Percentiles rank a stretch among this genome's conserved stretches.
Conservation (phyloP, 176 grass and related monocot genomes). For the Puya raimondii region DNA sequence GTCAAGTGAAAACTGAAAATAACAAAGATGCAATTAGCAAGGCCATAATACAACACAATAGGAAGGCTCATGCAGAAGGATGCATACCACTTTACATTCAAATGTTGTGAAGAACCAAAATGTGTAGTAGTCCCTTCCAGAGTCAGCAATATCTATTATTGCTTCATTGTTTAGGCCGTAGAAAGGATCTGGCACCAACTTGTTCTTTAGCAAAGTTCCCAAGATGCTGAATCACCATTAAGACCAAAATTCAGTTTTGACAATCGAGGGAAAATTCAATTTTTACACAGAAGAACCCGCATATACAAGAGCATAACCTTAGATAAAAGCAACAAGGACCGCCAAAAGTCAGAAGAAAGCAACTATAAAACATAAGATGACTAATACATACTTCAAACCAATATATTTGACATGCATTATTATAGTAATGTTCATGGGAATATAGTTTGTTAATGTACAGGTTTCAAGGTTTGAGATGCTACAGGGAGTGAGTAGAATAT, state of each 20-base stretch:
- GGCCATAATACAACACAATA: background rate
- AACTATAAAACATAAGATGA: background rate
- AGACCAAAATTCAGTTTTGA: conserved; percentile 8
- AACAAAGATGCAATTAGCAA: no score
- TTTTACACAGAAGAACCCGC: background rate
- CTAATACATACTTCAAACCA: background rate
- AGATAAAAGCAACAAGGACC: no score
- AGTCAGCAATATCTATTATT: conserved; percentile 83
- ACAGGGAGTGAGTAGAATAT: no score
- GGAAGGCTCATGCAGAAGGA: background rate
- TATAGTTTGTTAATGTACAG: no score
- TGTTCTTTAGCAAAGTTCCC: conserved; percentile 79
- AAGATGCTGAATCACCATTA: conserved; percentile 50
- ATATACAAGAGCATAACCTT: no score
- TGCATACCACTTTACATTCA: conserved; percentile 50
- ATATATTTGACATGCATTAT: no score
- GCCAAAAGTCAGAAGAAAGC: background rate
- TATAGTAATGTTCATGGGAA: no score
- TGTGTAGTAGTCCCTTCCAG: conserved; percentile 86
- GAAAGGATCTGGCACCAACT: conserved; percentile 83
- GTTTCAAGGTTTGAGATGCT: no score
- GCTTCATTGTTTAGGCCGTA: conserved; percentile 94
- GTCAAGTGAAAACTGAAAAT: no score
- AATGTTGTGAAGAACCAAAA: conserved; percentile 98
- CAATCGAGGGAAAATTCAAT: background rate